Base-by-base conservation (phyloP, 2,329 filamentous ascomycete genomes). In the Clonostachys chloroleuca region DNA sequence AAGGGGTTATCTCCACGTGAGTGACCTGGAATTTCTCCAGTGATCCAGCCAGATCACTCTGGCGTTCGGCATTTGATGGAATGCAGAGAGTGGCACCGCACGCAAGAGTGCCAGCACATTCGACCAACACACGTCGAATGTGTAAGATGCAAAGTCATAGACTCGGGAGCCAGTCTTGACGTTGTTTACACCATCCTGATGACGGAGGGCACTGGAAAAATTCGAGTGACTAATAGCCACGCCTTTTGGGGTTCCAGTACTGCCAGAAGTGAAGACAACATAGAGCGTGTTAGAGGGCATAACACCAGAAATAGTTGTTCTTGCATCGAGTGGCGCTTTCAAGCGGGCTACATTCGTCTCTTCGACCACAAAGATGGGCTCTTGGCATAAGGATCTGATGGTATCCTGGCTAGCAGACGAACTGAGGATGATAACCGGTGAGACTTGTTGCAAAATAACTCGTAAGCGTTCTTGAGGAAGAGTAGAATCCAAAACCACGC, bases 211-310 rank as follows among this genome's bases (percentile, higher is more conserved):
- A 16, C 37, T 41, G 36, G 52, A 14, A 5, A 56, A 45, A 20
- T 41, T 46, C 12, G 44, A 24, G 40, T 56, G 56, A 12, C 50
- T 43, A 17, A 57, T 52, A 14, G 53, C 40, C 4, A 52, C 49
- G 6, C 56, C 56, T 36, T 59, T 59, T 7, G 56, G 54, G 16
- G 47, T 49, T 30, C 56, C 56, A 2, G 56, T 59, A 34, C 49
- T 58, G 6, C 54, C 56, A 6, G 54, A 58, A 5, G 56, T 58
- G 42, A 59, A 59, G 14, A 57, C 35, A 3, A 54, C 44, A 47
- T 54, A 57, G 2, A 50, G 47, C 33, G 44, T 33, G 16, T 36
- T 5, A 42, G 42, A 18, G 44, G 49, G 42, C 6, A 9, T 12
- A 12, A 14, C 42, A 12, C 39, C 14, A 6, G 47, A 37, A 6